phyloP scores from a whole-genome alignment of 371 early-diverging fungal species.

The Apophysomyces sp. region DNA sequence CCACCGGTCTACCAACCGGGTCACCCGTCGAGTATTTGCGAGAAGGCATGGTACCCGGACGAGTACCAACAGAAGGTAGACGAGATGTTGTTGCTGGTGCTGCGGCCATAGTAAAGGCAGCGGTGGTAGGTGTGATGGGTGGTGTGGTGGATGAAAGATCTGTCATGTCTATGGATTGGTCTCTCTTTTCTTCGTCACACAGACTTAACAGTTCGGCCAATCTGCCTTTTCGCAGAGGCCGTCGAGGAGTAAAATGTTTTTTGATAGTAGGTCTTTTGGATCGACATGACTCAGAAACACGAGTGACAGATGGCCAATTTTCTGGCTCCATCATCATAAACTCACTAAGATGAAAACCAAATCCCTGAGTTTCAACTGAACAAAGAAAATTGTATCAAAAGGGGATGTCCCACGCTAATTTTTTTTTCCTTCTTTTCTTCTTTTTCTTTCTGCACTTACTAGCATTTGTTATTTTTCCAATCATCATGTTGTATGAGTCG shows the following conservation, averaged over 20 bases:
- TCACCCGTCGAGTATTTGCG: neutral
- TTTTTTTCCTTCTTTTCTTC: neutral
- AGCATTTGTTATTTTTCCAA: neutral
- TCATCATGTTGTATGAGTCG: neutral
- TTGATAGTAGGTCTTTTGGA: slow-evolving; percentile 11
- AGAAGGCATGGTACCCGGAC: neutral
- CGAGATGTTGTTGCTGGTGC: neutral
- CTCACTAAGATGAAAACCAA: slow-evolving; percentile 16
- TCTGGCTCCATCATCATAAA: slow-evolving; percentile 7
- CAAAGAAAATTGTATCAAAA: neutral
- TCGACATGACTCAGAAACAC: slow-evolving; percentile 3
- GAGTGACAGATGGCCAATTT: slow-evolving; percentile 5
- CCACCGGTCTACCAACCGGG: neutral
- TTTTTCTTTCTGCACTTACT: slow-evolving; percentile 9
- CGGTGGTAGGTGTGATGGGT: neutral
- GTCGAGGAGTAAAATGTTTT: slow-evolving; percentile 10
- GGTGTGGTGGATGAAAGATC: neutral
- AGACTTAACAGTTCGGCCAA: neutral
- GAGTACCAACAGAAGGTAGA: neutral
- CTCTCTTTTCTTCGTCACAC: neutral
- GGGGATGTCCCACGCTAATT: too few species aligned
- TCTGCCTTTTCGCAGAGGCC: neutral
- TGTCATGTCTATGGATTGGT: neutral
- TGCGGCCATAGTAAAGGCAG: neutral
- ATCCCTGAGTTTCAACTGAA: slow-evolving; percentile 14